Base-by-base conservation (phyloP, 495 filamentous ascomycete species). In the Glarea lozoyensis region DNA sequence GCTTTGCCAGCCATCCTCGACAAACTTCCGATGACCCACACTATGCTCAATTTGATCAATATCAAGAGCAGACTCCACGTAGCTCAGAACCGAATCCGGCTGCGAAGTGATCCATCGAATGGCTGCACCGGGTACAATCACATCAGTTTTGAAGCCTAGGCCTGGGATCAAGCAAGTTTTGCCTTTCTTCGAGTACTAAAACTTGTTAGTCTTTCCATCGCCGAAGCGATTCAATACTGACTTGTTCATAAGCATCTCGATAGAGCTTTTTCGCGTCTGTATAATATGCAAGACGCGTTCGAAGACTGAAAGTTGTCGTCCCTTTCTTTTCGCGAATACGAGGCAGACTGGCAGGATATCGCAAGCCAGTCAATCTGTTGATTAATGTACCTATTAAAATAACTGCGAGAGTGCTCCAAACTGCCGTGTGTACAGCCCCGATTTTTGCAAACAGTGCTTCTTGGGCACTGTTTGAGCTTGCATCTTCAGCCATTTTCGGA, bases 91-190 rank as follows among this genome's bases (percentile, higher is more conserved):
- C 4, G 11, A 18, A 10, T 41, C 22, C 12, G 38, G 22, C 10
- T 29, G 38, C 6, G 13, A 16, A 1, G 16, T 30, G 13, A 31
- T 12, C 38, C 38, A 41, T 6, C 16, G 9, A 7, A 41, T 11
- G 2, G 13, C 1, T 4, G 9, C 12, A 2, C 6, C 21, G n/a
- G 38, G 38, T 7, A 57, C 32, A 22, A 69, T 49, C 17, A 69
- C 13, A 37, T 64, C 57, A 20, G 52, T 24, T 24, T 53, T 53
- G 7, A 55, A 46, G 12, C 57, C 61, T 32, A 61, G 36, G 1
- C 58, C 55, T 1, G 64, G 64, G 10, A 65, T 19, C 21, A 67
- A 23, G 17, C 64, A 56, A 4, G 64, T 35, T 37, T 53, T 55
- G 34, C 56, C 60, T 4, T 49, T 53, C 17, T 60, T 60, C 10